These are phyloP conservation scores for Lipomyces kockii DNA, from an alignment of 805 yeast species.

Conservation along the genomic window DNA sequence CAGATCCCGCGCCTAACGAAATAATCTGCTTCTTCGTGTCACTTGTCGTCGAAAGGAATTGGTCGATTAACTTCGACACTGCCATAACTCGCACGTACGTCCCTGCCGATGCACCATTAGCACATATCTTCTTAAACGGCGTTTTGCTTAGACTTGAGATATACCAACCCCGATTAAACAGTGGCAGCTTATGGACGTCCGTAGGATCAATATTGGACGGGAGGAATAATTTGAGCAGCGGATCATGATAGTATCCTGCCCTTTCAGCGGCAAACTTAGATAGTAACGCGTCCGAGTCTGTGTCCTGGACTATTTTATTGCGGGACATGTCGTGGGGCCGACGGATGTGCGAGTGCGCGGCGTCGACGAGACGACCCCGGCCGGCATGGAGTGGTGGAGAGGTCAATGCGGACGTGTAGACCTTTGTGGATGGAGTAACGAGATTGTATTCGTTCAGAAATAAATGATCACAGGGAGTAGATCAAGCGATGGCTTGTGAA, in stretches of 20 bases:
- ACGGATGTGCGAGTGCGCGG: not conserved
- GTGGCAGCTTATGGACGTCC: conserved; percentile 53
- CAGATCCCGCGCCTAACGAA: conserved; percentile 83
- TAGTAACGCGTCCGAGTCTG: conserved; percentile 65
- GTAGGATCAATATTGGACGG: conserved; percentile 28
- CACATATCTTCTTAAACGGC: conserved; percentile 44
- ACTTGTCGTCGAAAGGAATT: conserved; percentile 7
- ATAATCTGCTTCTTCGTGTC: conserved; percentile 52
- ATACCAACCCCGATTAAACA: conserved; percentile 67
- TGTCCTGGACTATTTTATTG: conserved; percentile 56
- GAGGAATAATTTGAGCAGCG: conserved; percentile 40
- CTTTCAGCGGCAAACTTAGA: conserved; percentile 55
- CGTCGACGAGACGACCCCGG: not conserved
- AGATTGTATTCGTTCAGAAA: not conserved
- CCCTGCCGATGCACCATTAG: conserved; percentile 13
- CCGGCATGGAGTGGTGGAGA: not conserved
- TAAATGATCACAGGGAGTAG: not conserved
- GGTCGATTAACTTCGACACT: conserved; percentile 20
- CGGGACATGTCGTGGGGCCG: conserved; percentile 26
- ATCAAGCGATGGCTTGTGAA: not conserved
- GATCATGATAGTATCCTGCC: conserved; percentile 55
- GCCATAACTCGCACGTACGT: conserved; percentile 21
- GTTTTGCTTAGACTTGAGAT: conserved; percentile 38
- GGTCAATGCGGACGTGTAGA: not conserved
- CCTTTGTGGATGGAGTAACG: not conserved